Conservation (phyloP, 1,284 basidiomycete species). For the Veloporphyrellus conicus region DNA sequence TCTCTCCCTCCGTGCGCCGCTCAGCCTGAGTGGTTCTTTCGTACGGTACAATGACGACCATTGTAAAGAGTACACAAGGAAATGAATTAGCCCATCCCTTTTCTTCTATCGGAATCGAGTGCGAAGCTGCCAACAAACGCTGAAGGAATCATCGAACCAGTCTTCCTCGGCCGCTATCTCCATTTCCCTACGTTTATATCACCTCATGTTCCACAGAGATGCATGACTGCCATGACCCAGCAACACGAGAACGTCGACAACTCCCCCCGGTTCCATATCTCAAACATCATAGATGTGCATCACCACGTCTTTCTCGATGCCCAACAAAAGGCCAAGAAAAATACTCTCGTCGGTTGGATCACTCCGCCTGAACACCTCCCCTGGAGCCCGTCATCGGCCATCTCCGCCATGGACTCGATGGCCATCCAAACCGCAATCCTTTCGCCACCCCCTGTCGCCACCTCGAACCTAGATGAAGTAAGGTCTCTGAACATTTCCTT, state of each 20-base stretch:
- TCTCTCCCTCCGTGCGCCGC: slow-evolving; percentile 55
- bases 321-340: slow-evolving; percentile 43
- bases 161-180: neutral
- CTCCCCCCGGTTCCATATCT: neutral
- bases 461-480: slow-evolving; percentile 41
- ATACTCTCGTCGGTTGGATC: slow-evolving; percentile 50
- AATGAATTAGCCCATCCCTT: slow-evolving; percentile 16
- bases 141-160: slow-evolving; percentile 17
- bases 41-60: slow-evolving; percentile 66
- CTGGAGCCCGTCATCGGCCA: slow-evolving; percentile 56
- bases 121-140: slow-evolving; percentile 10
- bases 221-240: slow-evolving; percentile 14
- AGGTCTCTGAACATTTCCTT: slow-evolving; percentile 47
- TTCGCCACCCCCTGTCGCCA: slow-evolving; percentile 59
- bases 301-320: slow-evolving; percentile 64
- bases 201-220: slow-evolving; percentile 5
- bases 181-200: neutral
- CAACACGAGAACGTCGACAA: slow-evolving; percentile 1
- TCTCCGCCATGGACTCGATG: slow-evolving; percentile 56
- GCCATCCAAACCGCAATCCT: slow-evolving; percentile 57
- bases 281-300: slow-evolving; percentile 57
- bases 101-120: slow-evolving; percentile 18
- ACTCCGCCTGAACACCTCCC: slow-evolving; percentile 60
- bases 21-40: slow-evolving; percentile 66
- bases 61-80: slow-evolving; percentile 51